phyloP scores from a whole-genome alignment of 352 stramenopile species.

The Pseudoperonospora humuli region DNA sequence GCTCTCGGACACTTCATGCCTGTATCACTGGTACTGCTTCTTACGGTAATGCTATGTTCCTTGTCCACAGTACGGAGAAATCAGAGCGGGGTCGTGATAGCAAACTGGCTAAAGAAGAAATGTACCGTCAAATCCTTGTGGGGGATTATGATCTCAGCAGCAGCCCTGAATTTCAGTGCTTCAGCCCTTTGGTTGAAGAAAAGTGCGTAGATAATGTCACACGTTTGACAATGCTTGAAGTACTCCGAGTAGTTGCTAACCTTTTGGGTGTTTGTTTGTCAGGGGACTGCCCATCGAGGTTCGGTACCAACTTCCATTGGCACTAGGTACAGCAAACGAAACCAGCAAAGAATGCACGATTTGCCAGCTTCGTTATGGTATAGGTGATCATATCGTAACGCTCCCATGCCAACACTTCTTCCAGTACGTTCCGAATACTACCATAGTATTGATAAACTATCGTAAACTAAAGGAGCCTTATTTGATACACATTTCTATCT shows the following conservation, averaged over 20 bases:
- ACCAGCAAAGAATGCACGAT: constrained; percentile 82
- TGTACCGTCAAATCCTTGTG: constrained; percentile 56
- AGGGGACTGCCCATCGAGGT: constrained; percentile 72
- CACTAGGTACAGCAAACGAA: constrained; percentile 68
- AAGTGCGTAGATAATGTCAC: constrained; percentile 36
- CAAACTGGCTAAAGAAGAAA: constrained; percentile 54
- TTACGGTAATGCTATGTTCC: constrained; percentile 1
- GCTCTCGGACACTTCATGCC: constrained; percentile 1
- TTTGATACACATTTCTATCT: background rate
- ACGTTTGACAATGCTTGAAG: too few relatives aligned
- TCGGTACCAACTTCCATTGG: constrained; percentile 73
- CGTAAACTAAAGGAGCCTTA: background rate
- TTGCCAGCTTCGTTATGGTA: constrained; percentile 76
- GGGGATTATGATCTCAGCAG: constrained; percentile 49
- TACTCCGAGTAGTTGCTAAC: constrained; percentile 1
- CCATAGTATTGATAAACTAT: background rate
- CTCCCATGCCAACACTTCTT: constrained; percentile 83
- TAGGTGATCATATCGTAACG: constrained; percentile 79
- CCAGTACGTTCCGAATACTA: constrained; percentile 43
- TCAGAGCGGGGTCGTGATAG: constrained; percentile 31
- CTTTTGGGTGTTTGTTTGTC: background rate
- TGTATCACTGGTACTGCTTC: background rate
- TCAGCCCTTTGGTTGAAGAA: constrained; percentile 71
- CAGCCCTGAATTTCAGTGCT: constrained; percentile 59
- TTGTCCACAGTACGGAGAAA: constrained; percentile 28